A percentile compares a stretch with the other conserved stretches of the same genome.
Evolutionary conservation across 2,329 filamentous ascomycete species (phyloP).

Genomic region (Colletotrichum chrysophilum): DNA sequence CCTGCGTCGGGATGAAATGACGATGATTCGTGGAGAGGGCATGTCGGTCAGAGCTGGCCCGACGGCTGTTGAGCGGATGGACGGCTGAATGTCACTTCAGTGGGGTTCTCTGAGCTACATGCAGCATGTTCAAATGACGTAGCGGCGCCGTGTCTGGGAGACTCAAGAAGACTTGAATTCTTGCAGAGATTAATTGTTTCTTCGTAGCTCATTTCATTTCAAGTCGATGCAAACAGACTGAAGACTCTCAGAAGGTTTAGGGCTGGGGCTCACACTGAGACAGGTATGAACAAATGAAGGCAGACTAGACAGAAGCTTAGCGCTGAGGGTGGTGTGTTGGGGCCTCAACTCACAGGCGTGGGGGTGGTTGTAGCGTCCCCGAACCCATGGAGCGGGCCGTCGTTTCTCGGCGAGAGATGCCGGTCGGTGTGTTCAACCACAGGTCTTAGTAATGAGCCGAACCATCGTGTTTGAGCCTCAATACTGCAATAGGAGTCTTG

Average conservation of each 20-base stretch:
- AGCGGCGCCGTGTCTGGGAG: background rate
- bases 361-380: background rate
- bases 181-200: accelerated
- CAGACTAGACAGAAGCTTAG: background rate
- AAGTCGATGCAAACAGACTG: background rate
- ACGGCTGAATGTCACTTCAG: background rate
- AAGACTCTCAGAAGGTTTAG: background rate
- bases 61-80: background rate
- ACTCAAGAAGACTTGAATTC: background rate
- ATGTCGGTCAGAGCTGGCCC: conserved; percentile 6
- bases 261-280: background rate
- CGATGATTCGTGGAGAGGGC: conserved; percentile 2
- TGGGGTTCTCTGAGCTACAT: background rate
- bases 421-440: background rate
- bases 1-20: conserved; percentile 5
- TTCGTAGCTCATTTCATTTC: accelerated
- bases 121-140: background rate
- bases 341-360: background rate
- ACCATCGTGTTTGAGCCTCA: background rate
- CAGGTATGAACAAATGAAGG: background rate
- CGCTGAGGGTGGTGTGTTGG: background rate
- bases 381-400: background rate
- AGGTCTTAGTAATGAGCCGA: background rate
- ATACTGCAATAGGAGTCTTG: background rate
- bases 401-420: background rate